phyloP scores from a whole-genome alignment of 2,329 filamentous ascomycete species.

The Colletotrichum theobromicola region DNA sequence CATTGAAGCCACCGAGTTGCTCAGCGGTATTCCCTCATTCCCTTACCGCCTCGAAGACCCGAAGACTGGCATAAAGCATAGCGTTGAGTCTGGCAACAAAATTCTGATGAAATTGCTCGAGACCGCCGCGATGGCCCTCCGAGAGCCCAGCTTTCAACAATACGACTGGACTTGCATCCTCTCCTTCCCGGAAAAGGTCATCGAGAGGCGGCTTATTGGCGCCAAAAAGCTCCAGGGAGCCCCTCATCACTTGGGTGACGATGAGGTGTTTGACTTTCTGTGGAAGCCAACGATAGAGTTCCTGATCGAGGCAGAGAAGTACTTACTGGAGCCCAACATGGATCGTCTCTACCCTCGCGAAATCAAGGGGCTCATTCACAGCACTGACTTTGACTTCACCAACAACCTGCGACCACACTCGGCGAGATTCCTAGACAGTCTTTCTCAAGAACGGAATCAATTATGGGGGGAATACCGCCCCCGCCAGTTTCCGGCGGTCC shows the following conservation, averaged over 20 bases:
- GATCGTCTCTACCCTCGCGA: neutral
- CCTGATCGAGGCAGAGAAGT: neutral
- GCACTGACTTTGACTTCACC: neutral
- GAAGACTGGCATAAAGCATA: neutral
- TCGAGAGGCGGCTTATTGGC: neutral
- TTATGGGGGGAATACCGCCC: neutral
- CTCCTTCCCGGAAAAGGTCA: neutral
- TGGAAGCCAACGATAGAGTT: neutral
- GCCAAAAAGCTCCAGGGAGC: neutral
- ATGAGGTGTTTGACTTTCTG: neutral
- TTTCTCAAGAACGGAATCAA: neutral
- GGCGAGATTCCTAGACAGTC: neutral
- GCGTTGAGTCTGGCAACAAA: neutral
- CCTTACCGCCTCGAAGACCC: neutral
- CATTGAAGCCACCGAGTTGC: neutral
- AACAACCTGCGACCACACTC: neutral
- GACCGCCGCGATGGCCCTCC: neutral
- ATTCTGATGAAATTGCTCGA: neutral
- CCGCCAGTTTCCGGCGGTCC: neutral
- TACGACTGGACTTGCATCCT: neutral
- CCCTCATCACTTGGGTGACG: neutral
- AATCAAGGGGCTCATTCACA: neutral
- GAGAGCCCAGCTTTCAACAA: constrained; percentile 1
- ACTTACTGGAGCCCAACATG: neutral
- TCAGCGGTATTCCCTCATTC: neutral